These are phyloP conservation scores for Colletotrichum tropicicola DNA, from an alignment of 2,329 filamentous ascomycete genomes.

Conservation along the genomic window DNA sequence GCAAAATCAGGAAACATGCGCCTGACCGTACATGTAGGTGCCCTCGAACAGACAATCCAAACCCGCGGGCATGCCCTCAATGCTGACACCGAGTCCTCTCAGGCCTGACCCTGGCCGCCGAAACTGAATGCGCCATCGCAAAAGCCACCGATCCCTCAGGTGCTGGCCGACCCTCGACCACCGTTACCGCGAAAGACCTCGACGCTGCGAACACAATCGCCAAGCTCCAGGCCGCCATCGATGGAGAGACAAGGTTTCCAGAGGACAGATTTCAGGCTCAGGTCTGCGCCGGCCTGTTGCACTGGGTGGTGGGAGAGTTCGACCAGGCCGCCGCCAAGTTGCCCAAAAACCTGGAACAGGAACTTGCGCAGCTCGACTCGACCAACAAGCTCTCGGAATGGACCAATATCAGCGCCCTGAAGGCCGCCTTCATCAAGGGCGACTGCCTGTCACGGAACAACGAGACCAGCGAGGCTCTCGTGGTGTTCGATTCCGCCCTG, in stretches of 20 bases:
- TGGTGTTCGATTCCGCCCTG: slow-evolving; percentile 72
- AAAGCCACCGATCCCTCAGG: slow-evolving; percentile 58
- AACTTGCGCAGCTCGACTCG: slow-evolving; percentile 61
- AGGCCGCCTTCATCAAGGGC: slow-evolving; percentile 81
- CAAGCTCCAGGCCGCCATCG: slow-evolving; percentile 64
- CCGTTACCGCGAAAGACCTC: slow-evolving; percentile 51
- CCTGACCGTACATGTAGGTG: slow-evolving; percentile 82
- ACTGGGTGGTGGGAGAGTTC: slow-evolving; percentile 80
- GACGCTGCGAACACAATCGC: slow-evolving; percentile 56
- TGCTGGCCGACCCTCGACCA: slow-evolving; percentile 50
- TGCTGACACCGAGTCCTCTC: slow-evolving; percentile 31
- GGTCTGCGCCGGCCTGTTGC: slow-evolving; percentile 85
- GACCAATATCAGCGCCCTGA: slow-evolving; percentile 84
- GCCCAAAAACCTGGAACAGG: slow-evolving; percentile 68
- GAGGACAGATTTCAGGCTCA: slow-evolving; percentile 80
- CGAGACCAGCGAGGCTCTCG: slow-evolving; percentile 66
- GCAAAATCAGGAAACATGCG: slow-evolving; percentile 95
- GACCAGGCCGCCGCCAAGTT: slow-evolving; percentile 67
- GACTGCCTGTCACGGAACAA: slow-evolving; percentile 63
- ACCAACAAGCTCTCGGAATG: slow-evolving; percentile 71
- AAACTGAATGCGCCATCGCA: slow-evolving; percentile 73
- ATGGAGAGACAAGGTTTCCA: slow-evolving; percentile 59
- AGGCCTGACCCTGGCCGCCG: slow-evolving; percentile 77
- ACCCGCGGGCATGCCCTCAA: slow-evolving; percentile 19
- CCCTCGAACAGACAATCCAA: slow-evolving; percentile 10